Percentiles rank a stretch among this genome's conserved stretches.
Evolutionary conservation across 441 rosid genomes (phyloP).

Genomic region (Adansonia rubrostipa): DNA sequence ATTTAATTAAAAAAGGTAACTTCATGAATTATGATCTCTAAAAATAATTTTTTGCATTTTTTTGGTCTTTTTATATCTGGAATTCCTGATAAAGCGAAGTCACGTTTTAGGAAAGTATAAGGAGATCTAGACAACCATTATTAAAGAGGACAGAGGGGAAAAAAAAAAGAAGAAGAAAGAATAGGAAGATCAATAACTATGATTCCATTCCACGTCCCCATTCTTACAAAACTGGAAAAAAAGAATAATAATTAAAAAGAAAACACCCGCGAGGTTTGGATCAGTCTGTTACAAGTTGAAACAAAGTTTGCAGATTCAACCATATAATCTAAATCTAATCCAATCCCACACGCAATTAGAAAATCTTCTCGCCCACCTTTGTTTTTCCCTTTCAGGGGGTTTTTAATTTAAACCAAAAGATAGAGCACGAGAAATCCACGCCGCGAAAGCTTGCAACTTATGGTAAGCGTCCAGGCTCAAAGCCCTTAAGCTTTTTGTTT

Average conservation of each 20-base stretch:
- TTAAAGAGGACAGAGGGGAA: too few relatives aligned
- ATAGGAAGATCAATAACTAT: background rate
- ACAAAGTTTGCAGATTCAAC: slow-evolving; percentile 1
- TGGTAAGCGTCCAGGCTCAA: slow-evolving; percentile 16
- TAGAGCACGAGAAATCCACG: background rate
- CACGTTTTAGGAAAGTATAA: too few relatives aligned
- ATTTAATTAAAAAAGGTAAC: too few relatives aligned
- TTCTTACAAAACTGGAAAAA: background rate
- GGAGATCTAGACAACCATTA: too few relatives aligned
- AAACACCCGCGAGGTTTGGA: slow-evolving; percentile 17
- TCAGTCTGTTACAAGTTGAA: background rate
- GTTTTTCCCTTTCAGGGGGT: background rate
- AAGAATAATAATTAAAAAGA: too few relatives aligned
- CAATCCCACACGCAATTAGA: background rate
- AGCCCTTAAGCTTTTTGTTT: background rate
- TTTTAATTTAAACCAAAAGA: background rate
- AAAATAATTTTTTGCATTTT: too few relatives aligned
- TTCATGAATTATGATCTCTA: too few relatives aligned
- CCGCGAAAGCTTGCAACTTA: slow-evolving; percentile 19
- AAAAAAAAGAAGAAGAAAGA: too few relatives aligned
- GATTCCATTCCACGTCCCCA: background rate
- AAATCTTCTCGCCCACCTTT: background rate
- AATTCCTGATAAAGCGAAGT: too few relatives aligned
- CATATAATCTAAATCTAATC: background rate
- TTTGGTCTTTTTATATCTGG: too few relatives aligned